Evolutionary conservation across 495 filamentous ascomycete genomes (phyloP).

Genomic region (Penicillium coffeae): DNA sequence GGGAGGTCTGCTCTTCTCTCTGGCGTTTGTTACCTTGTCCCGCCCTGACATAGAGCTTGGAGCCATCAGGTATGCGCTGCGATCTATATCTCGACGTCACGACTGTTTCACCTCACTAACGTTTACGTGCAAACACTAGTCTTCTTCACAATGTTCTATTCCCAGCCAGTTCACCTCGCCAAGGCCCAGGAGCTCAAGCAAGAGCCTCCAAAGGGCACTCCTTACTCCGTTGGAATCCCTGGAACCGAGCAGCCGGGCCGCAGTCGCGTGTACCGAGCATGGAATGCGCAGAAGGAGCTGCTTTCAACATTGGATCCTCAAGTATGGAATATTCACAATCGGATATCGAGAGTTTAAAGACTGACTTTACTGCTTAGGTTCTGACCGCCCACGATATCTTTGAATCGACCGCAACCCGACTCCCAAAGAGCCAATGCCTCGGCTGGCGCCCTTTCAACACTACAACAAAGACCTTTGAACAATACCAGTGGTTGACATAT

Average conservation of each 20-base stretch:
- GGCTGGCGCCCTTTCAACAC: constrained; percentile 80
- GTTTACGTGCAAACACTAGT: no score
- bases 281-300: constrained; percentile 66
- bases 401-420: constrained; percentile 60
- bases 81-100: no score
- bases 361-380: constrained; percentile 34
- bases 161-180: constrained; percentile 36
- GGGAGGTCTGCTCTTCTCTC: constrained; percentile 1
- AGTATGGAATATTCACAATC: constrained; percentile 35
- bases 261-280: constrained; percentile 77
- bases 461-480: constrained; percentile 67
- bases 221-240: constrained; percentile 62
- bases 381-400: constrained; percentile 78
- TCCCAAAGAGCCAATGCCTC: constrained; percentile 63
- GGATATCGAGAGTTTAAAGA: neutral
- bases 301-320: constrained; percentile 71
- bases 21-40: constrained; percentile 1
- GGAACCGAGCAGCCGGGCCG: constrained; percentile 70
- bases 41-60: neutral
- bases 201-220: constrained; percentile 41
- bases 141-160: constrained; percentile 43
- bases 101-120: no score
- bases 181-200: constrained; percentile 39
- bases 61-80: constrained; percentile 1
- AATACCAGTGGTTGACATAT: constrained; percentile 83